Base-by-base conservation (phyloP, 1,139 yeast genomes). In the Lodderomyces metapsilosis region DNA sequence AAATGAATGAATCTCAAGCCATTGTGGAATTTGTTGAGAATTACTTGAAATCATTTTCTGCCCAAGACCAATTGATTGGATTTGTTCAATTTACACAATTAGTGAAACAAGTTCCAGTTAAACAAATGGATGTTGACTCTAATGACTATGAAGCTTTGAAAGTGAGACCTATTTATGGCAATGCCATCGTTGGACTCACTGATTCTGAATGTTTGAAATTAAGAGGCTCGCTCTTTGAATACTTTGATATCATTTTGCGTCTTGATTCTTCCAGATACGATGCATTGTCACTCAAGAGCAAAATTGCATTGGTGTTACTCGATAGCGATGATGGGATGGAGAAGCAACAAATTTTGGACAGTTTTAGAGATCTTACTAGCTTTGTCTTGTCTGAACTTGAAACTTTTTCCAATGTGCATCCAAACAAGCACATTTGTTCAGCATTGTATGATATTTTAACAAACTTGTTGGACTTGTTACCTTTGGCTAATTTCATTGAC, bases 21-120 rank as follows among this genome's bases (percentile, higher is more conserved):
- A 64, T 86, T 36, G 65, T 82, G 43, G 95, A 87, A 49, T 92
- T 92, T 59, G 72, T 85, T 2, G 73, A 80, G 22, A 68, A 87
- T 0, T 84, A 88, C 56, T 60, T 88, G 61, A 78, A 80, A 49
- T 75, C 78, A 17, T 89, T 91, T 59, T 55, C 74, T 23, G 82
- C 89, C 4, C 59, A 65, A 23, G 92, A 86, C 36, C 95, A 88
- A 61, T 68, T 91, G 42, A 59, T 59, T 18, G 83, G 92, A 4
- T 61, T 88, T 43, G 59, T 61, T 20, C 70, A 75, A 31, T 87
- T 76, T 52, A 66, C 85, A 43, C 64, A 68, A 11, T 62, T 84
- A 39, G 76, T 88, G 80, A 66, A 68, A 30, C 52, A 58, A 34
- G 58, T 84, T 35, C 85, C 88, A 27, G 46, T 48, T 18, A 43